Evolutionary conservation across 2,329 filamentous ascomycete species (phyloP).

Genomic region (Diaporthe capsici): DNA sequence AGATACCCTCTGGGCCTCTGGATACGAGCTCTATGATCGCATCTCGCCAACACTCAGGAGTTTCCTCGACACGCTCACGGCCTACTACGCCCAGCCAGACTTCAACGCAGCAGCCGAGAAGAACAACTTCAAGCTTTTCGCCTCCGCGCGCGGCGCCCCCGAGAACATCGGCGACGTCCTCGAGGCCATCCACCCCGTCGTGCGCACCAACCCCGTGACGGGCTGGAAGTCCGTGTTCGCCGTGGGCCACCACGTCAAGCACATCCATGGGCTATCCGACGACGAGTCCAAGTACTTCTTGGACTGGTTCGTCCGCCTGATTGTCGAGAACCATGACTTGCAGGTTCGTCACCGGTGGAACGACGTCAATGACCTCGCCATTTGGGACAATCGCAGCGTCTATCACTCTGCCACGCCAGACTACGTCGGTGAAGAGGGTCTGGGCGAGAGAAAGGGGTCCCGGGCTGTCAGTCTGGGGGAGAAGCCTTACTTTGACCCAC

Average conservation of each 20-base stretch:
- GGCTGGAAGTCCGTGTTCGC: constrained; percentile 71
- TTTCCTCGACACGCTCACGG: constrained; percentile 72
- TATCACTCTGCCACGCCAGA: constrained; percentile 70
- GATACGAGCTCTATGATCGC: constrained; percentile 77
- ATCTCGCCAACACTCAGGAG: constrained; percentile 68
- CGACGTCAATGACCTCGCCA: constrained; percentile 63
- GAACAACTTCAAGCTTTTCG: constrained; percentile 62
- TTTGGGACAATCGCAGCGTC: constrained; percentile 71
- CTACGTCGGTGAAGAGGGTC: constrained; percentile 57
- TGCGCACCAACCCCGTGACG: constrained; percentile 71
- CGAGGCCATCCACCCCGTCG: constrained; percentile 67
- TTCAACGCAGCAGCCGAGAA: constrained; percentile 64
- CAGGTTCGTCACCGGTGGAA: constrained; percentile 64
- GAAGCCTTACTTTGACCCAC: constrained; percentile 66
- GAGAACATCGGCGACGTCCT: constrained; percentile 64
- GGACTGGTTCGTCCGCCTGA: constrained; percentile 61
- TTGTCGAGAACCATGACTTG: constrained; percentile 62
- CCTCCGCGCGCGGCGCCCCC: constrained; percentile 62
- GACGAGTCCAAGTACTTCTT: constrained; percentile 62
- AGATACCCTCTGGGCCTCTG: constrained; percentile 77
- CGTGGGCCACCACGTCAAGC: constrained; percentile 63
- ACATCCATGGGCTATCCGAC: constrained; percentile 65
- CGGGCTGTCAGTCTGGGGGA: constrained; percentile 68
- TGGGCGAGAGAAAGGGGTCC: constrained; percentile 63
- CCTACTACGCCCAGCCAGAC: constrained; percentile 63